phyloP scores from a whole-genome alignment of 2,329 filamentous ascomycete species.

The Fusarium dlaminii region DNA sequence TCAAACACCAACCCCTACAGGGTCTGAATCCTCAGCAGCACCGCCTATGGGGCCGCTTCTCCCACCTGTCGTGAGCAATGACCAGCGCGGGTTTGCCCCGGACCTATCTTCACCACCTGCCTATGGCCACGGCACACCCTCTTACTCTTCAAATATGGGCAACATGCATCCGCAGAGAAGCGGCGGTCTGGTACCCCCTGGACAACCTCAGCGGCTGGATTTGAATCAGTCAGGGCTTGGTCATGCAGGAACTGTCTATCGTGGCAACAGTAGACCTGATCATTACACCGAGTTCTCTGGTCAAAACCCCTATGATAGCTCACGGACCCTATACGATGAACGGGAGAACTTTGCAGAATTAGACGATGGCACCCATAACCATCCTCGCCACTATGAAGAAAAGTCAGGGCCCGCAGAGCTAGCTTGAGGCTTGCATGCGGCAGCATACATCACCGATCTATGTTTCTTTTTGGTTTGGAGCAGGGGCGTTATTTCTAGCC shows the following conservation, averaged over 20 bases:
- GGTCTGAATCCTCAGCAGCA: slow-evolving; percentile 21
- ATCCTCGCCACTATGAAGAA: slow-evolving; percentile 6
- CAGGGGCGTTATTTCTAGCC: slow-evolving; percentile 2
- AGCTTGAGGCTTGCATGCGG: background rate
- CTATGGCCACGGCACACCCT: slow-evolving; percentile 17
- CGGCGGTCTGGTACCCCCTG: slow-evolving; percentile 2
- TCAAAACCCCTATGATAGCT: slow-evolving; percentile 25
- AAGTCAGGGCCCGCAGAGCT: slow-evolving; percentile 13
- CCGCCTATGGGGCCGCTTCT: slow-evolving; percentile 26
- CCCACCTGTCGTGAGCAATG: slow-evolving; percentile 14
- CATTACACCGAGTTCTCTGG: slow-evolving; percentile 35
- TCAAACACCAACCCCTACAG: slow-evolving; percentile 25
- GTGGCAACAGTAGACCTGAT: slow-evolving; percentile 28
- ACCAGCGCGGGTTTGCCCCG: slow-evolving; percentile 14
- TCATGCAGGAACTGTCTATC: slow-evolving; percentile 34
- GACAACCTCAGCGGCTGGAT: background rate
- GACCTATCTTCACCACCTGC: slow-evolving; percentile 4
- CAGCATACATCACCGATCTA: background rate
- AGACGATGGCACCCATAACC: slow-evolving; percentile 13
- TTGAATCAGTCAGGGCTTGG: slow-evolving; percentile 14
- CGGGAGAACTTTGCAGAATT: slow-evolving; percentile 14
- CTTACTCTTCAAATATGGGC: slow-evolving; percentile 13
- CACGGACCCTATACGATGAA: slow-evolving; percentile 6
- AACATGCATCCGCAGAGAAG: slow-evolving; percentile 14
- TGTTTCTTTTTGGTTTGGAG: slow-evolving; percentile 11